Evolutionary conservation across 2,329 filamentous ascomycete genomes (phyloP).

Genomic region (Juglanconis juglandina): DNA sequence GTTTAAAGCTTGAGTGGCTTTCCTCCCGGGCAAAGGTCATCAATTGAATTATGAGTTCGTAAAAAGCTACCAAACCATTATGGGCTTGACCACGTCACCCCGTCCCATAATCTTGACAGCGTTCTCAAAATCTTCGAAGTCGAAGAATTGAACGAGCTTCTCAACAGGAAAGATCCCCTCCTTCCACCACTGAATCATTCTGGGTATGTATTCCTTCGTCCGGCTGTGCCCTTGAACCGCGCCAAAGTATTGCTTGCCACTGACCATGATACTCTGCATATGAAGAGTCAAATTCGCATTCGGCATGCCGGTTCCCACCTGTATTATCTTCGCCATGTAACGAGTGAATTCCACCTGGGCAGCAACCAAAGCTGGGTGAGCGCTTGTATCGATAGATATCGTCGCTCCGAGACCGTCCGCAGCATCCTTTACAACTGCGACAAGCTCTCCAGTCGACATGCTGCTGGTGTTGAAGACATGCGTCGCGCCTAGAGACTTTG

Average conservation of each 20-base stretch:
- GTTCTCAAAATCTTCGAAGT: constrained; percentile 17
- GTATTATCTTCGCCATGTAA: constrained; percentile 44
- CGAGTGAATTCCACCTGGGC: constrained; percentile 40
- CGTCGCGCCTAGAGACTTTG: constrained; percentile 38
- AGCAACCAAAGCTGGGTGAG: constrained; percentile 35
- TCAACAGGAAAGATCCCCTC: constrained; percentile 21
- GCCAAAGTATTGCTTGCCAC: constrained; percentile 45
- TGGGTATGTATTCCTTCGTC: constrained; percentile 37
- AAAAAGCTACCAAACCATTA: constrained; percentile 19
- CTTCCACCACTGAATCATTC: constrained; percentile 21
- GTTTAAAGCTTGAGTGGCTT: not conserved
- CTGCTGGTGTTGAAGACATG: constrained; percentile 28
- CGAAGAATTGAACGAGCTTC: constrained; percentile 18
- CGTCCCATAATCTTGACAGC: constrained; percentile 19
- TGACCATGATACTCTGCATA: constrained; percentile 42
- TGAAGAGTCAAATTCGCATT: constrained; percentile 39
- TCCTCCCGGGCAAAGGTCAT: no score
- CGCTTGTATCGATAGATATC: constrained; percentile 49
- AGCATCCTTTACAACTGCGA: constrained; percentile 42
- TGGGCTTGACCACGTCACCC: constrained; percentile 20
- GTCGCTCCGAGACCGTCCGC: constrained; percentile 44
- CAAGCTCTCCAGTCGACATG: constrained; percentile 38
- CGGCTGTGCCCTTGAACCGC: constrained; percentile 29
- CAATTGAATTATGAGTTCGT: not conserved
- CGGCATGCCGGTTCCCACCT: constrained; percentile 45